Evolutionary conservation across 2,329 filamentous ascomycete species (phyloP).

Genomic region (Chaetomiaceae sp.): DNA sequence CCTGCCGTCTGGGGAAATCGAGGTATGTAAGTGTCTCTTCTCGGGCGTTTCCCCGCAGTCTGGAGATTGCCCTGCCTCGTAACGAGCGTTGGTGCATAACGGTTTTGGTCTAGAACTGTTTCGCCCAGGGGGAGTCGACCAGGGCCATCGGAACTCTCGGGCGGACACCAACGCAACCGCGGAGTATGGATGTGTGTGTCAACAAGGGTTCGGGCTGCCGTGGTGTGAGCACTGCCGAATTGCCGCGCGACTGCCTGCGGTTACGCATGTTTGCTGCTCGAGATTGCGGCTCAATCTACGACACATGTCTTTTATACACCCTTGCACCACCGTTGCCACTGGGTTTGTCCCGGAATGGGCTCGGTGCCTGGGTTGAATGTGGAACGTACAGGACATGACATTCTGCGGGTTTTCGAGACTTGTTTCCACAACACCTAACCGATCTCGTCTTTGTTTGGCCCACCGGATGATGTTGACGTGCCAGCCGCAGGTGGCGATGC

Average conservation of each 20-base stretch:
- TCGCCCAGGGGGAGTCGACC: neutral
- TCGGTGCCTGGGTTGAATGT: constrained; percentile 11
- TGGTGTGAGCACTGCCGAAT: neutral
- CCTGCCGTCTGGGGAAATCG: constrained; percentile 14
- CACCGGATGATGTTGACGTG: neutral
- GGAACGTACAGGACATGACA: neutral
- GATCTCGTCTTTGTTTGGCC: neutral
- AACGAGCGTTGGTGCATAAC: neutral
- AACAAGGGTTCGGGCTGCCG: too few species aligned
- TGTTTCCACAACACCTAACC: neutral
- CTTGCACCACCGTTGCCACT: constrained; percentile 5
- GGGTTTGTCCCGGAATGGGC: constrained; percentile 6
- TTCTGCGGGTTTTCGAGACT: neutral
- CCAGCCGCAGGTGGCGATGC: neutral
- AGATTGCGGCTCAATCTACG: constrained; percentile 19
- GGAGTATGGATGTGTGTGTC: too few species aligned
- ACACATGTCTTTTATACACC: constrained; percentile 10
- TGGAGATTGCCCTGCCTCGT: constrained; percentile 1
- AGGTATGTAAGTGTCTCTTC: constrained; percentile 11
- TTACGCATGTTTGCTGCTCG: neutral
- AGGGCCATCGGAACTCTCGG: neutral
- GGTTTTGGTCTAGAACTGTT: constrained; percentile 11
- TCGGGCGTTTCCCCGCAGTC: constrained; percentile 16
- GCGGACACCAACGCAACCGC: constrained; percentile 2
- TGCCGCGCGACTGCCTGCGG: constrained; percentile 2